phyloP scores from a whole-genome alignment of 192 early-diverging fungal species.

The Podila epicladia region DNA sequence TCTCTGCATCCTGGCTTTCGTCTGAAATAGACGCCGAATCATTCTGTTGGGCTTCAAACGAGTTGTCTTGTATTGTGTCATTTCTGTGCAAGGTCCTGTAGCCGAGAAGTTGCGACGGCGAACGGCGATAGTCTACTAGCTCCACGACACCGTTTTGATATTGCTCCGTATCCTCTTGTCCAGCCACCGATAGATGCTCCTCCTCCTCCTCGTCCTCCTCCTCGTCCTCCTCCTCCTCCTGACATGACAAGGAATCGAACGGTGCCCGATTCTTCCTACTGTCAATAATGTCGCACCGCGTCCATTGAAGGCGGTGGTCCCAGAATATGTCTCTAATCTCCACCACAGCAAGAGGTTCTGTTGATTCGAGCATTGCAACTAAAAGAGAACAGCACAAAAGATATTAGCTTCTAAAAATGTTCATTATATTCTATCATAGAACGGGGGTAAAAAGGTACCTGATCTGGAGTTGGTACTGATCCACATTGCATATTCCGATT shows the following conservation, averaged over 20 bases:
- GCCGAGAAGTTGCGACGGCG: no score
- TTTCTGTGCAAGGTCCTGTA: no score
- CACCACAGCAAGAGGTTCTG: slow-evolving; percentile 25
- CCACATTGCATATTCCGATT: slow-evolving; percentile 40
- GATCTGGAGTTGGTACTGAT: slow-evolving; percentile 16
- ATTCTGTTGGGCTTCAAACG: no score
- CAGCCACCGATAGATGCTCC: no score
- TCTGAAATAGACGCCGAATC: background rate
- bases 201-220: no score
- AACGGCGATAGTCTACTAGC: no score
- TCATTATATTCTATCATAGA: background rate
- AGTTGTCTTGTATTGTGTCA: no score
- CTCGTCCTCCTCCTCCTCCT: no score
- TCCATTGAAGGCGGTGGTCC: slow-evolving; percentile 23
- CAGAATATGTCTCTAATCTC: slow-evolving; percentile 6
- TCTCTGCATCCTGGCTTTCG: background rate
- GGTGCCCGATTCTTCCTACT: slow-evolving; percentile 17
- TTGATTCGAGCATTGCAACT: slow-evolving; percentile 27
- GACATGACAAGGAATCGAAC: background rate
- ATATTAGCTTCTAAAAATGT: background rate
- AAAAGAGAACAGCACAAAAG: background rate
- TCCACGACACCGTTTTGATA: no score
- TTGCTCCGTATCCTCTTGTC: no score
- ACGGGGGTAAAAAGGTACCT: slow-evolving; percentile 5
- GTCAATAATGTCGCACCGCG: slow-evolving; percentile 16